These are phyloP conservation scores for Ceratocystiopsis minuta DNA, from an alignment of 2,329 filamentous ascomycete genomes.

Conservation along the genomic window DNA sequence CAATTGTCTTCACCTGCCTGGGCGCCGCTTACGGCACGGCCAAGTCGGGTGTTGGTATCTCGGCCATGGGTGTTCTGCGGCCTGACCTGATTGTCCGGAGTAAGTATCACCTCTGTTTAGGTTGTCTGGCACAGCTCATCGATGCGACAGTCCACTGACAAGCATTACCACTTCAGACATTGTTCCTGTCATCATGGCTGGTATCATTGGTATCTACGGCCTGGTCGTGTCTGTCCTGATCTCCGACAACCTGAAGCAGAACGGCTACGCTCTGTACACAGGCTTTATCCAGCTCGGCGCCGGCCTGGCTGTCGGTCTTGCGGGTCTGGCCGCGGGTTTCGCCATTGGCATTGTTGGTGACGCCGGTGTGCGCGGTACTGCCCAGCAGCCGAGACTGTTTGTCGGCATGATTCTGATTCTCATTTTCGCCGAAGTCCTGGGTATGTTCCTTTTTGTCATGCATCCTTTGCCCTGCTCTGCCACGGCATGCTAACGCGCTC, in stretches of 20 bases:
- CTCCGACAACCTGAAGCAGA: constrained; percentile 58
- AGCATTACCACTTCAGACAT: constrained; percentile 50
- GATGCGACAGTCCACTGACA: background rate
- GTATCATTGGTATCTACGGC: constrained; percentile 99
- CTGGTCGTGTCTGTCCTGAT: constrained; percentile 78
- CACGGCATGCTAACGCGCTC: constrained; percentile 8
- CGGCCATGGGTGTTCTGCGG: constrained; percentile 92
- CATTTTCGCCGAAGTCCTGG: constrained; percentile 98
- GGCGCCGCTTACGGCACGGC: constrained; percentile 94
- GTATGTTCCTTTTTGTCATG: constrained; percentile 32
- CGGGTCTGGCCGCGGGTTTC: constrained; percentile 70
- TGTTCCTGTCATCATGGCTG: constrained; percentile 99
- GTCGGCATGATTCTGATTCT: constrained; percentile 98
- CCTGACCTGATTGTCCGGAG: constrained; percentile 99
- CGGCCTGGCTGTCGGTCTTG: constrained; percentile 63
- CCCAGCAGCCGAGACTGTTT: constrained; percentile 71
- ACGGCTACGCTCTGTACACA: constrained; percentile 52
- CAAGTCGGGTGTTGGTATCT: constrained; percentile 97
- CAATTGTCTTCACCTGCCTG: constrained; percentile 34
- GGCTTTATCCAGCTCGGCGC: constrained; percentile 76
- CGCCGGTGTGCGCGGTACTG: constrained; percentile 72
- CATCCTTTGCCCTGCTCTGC: background rate
- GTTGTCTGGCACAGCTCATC: background rate
- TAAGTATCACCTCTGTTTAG: constrained; percentile 44
- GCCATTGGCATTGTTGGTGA: constrained; percentile 80